Base-by-base conservation (phyloP, 2,329 filamentous ascomycete genomes). In the Achaetomium macrosporum region DNA sequence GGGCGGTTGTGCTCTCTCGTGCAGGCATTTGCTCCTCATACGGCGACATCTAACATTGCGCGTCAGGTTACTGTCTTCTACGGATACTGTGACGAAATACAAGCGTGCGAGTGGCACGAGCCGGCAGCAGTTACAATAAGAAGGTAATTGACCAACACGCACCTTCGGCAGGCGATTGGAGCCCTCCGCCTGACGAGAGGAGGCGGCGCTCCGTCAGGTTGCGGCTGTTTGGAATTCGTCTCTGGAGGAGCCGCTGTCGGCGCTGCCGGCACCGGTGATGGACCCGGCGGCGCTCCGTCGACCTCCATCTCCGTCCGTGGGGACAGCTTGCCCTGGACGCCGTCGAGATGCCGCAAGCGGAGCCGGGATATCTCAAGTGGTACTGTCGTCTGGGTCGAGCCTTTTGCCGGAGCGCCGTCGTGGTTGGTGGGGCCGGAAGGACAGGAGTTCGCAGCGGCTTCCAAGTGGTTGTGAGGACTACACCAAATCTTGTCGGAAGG, bases 21-120 rank as follows among this genome's bases (percentile, higher is more conserved):
- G 76, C 16, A 76, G 61, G 58, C 78, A 81, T 66, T 79, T 81
- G 63, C 75, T 79, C 55, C 78, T 73, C 71, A 80, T 76, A 33
- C 76, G 75, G 33, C 78, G 77, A 57, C 78, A 81, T 69, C 76
- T 78, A 36, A 42, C 42, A 44, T 25, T 47, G 17, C 13, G 20
- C 20, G 52, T 57, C 31, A 51, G 31, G 36, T 13, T 15, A 29
- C 5, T 15, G 16, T 49, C 42, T 35, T 43, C 41, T 55, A 50
- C 47, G 50, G 16, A 16, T 29, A 49, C n/a, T 16, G 16, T 42
- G 25, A n/a, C 19, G 17, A 11, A 9, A 17, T 35, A 29, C 16
- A 35, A 30, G 29, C 16, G 30, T 12, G 16, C 5, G 12, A 4
- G n/a, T 15, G 1, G 17, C 45, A 31, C 15, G 16, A 31, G 43